Conservation (phyloP, 345 rosid species). For the Zanthoxylum bungeanum region DNA sequence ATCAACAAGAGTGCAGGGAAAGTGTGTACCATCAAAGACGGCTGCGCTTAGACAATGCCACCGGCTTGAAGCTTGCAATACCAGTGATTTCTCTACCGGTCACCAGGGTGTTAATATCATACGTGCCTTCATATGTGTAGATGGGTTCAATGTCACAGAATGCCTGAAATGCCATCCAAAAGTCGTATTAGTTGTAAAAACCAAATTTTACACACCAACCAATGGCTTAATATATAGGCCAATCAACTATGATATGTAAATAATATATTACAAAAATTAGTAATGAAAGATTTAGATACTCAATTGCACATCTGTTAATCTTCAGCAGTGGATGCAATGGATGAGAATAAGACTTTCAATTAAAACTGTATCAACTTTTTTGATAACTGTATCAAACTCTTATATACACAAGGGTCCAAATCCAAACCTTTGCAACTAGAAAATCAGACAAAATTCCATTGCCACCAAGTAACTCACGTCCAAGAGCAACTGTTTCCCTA, state of each 20-base stretch:
- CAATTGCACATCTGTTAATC: background rate
- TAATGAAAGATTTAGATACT: background rate
- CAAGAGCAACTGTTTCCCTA: slow-evolving; percentile 76
- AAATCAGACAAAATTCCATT: slow-evolving; percentile 84
- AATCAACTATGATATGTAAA: background rate
- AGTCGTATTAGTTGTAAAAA: background rate
- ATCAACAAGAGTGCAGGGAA: background rate
- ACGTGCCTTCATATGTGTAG: slow-evolving; percentile 91
- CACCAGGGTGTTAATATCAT: slow-evolving; percentile 84
- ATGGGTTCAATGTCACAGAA: slow-evolving; percentile 98
- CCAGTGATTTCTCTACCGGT: slow-evolving; percentile 94
- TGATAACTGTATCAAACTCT: slow-evolving; percentile 1
- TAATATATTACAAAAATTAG: background rate
- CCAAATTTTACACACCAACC: background rate
- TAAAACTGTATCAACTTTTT: background rate
- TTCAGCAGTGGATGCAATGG: background rate
- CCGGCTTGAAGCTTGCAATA: slow-evolving; percentile 79
- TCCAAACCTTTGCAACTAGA: slow-evolving; percentile 84
- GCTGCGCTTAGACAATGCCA: slow-evolving; percentile 39
- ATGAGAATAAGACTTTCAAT: background rate
- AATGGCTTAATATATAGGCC: background rate
- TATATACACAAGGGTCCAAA: background rate
- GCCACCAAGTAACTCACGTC: slow-evolving; percentile 93
- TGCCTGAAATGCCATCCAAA: slow-evolving; percentile 51
- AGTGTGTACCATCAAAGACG: slow-evolving; percentile 45